Evolutionary conservation across 371 early-diverging fungal species (phyloP), one percentile per base, ranked within the genome.

Genomic region (Vairimorpha ceranae): DNA sequence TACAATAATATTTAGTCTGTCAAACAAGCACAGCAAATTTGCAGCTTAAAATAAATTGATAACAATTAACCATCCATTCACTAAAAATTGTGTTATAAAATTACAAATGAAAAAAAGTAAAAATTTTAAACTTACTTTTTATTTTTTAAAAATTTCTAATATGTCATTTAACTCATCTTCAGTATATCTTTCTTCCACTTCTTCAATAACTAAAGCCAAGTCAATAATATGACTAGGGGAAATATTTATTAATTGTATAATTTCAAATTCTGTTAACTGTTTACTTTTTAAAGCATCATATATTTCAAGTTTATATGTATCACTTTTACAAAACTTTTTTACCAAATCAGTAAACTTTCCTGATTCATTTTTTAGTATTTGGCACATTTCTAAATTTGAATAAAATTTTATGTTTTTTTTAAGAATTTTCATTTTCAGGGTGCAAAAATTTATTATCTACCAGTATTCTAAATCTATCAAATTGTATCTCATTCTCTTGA

Each of bases 171-270:
- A 61, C 15, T 69, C 52, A n/a, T 79, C 72, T 45, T 79, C 77
- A 17, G 61, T 66, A 38, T 78, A 76, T 61, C 84, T 72, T 65
- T 84, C 84, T 45, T 82, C 82, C 74, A 84, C 72, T 65, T 82
- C 82, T 63, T 84, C 84, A 27, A 84, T 79, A 27, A 84, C 52
- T 32, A 82, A 63, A 45, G 82, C 79, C 12, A 84, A 59, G 68
- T 72, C 63, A n/a, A 82, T 52, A 38, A 82, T 56, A 17, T 56
- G 68, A 46, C 66, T 74, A 19, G 84, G 82, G 12, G 48, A 60
- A 19, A 67, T n/a, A 60, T 84, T 73, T 15, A 84, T 8, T 29
- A 84, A 30, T 58, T 82, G 80, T 19, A 75, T 65, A n/a, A 73
- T 70, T 64, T 83, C 83, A 71, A 83, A 80, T 56, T 70, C 72